Percentiles rank a stretch among this genome's conserved stretches.
Conservation (phyloP, 1,139 yeast species). For the Kodamaea anthophila region DNA sequence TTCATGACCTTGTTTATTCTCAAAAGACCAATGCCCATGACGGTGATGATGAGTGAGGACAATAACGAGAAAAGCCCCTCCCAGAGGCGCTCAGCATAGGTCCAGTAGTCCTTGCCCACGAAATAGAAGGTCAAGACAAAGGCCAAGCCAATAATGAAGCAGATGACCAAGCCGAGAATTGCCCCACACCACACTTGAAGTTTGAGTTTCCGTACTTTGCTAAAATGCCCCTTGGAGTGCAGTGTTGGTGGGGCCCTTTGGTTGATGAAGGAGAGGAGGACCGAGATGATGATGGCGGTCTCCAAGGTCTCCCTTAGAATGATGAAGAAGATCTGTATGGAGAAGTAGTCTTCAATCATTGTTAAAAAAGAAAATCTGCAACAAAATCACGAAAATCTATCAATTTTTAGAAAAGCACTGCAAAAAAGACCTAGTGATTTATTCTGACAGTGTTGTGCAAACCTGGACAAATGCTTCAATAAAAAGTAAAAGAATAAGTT, state of each 20-base stretch:
- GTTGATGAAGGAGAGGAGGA: constrained; percentile 70
- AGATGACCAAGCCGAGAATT: constrained; percentile 60
- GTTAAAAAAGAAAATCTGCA: too few species aligned
- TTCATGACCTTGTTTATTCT: constrained; percentile 59
- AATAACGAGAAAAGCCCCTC: constrained; percentile 82
- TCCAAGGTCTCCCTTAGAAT: constrained; percentile 83
- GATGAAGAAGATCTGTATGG: constrained; percentile 79
- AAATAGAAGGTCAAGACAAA: constrained; percentile 73
- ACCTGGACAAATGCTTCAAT: too few species aligned
- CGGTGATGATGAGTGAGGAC: constrained; percentile 74
- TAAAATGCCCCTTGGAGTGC: background rate
- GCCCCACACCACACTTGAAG: constrained; percentile 88
- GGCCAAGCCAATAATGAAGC: constrained; percentile 68
- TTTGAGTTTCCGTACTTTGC: constrained; percentile 26
- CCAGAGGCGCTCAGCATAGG: constrained; percentile 82
- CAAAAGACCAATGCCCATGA: constrained; percentile 85
- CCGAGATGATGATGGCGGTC: constrained; percentile 83
- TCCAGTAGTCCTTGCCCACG: constrained; percentile 76
- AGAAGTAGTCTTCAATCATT: constrained; percentile 40
- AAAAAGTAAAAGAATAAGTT: too few species aligned
- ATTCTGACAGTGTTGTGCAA: too few species aligned
- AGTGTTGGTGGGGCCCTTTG: constrained; percentile 45
- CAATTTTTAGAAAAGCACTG: too few species aligned
- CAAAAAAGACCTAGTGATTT: too few species aligned
- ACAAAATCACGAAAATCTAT: too few species aligned